A percentile compares a stretch with the other conserved stretches of the same genome.
Conservation (phyloP, 148 eudicot genomes). For the Amaranthus hypochondriacus region DNA sequence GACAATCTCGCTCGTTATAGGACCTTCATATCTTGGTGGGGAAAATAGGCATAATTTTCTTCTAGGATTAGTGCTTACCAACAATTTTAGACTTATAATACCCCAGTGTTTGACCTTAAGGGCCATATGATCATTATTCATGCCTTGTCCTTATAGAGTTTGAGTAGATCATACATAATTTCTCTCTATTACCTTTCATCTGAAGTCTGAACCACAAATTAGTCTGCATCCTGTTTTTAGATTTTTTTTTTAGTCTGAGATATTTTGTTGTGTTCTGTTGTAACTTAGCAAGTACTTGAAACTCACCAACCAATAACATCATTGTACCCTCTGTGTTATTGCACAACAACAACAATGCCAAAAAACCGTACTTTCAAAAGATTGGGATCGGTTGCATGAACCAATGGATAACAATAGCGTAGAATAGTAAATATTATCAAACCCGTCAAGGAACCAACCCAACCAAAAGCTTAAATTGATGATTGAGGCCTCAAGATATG, state of each 20-base stretch:
- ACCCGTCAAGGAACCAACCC: too few relatives aligned
- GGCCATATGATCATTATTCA: background rate
- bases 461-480: too few relatives aligned
- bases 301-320: slow-evolving; percentile 8
- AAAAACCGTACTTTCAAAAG: too few relatives aligned
- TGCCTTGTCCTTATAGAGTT: background rate
- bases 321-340: background rate
- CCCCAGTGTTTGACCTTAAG: background rate
- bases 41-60: background rate
- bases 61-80: background rate
- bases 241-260: background rate
- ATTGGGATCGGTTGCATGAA: too few relatives aligned
- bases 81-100: background rate
- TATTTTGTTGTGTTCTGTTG: background rate
- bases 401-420: too few relatives aligned
- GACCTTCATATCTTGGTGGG: background rate
- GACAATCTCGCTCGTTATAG: background rate
- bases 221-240: background rate
- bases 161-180: background rate
- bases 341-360: background rate
- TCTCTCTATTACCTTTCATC: slow-evolving; percentile 5
- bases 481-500: too few relatives aligned
- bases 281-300: slow-evolving; percentile 6
- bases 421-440: too few relatives aligned
- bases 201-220: slow-evolving; percentile 8